Evolutionary conservation across 257 asterid species (phyloP).

Genomic region (Solanum rostratum): DNA sequence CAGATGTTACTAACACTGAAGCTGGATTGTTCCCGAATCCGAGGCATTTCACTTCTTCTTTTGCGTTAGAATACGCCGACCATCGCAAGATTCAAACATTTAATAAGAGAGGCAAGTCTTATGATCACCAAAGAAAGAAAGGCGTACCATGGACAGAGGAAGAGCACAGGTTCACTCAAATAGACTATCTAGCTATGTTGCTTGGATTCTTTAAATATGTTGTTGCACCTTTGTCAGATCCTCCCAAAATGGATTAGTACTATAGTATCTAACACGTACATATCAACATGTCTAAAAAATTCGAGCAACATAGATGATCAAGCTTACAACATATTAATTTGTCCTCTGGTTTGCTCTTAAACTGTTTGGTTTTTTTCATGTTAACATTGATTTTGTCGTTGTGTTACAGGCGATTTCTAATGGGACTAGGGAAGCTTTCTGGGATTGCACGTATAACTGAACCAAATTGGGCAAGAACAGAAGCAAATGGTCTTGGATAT

Average conservation of each 20-base stretch:
- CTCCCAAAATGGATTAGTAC: too few species aligned
- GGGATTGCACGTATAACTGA: conserved; percentile 18
- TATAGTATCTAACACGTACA: too few species aligned
- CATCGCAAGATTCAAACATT: conserved; percentile 20
- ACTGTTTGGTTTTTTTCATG: too few species aligned
- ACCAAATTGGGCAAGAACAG: conserved; percentile 2
- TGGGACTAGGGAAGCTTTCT: conserved; percentile 55
- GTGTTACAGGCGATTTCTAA: conserved; percentile 39
- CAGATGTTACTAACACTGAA: conserved; percentile 64
- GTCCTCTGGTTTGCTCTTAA: background rate
- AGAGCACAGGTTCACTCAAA: too few species aligned
- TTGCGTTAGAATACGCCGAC: conserved; percentile 33
- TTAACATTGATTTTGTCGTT: background rate
- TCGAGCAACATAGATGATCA: too few species aligned
- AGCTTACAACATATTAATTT: background rate
- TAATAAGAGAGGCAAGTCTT: too few species aligned
- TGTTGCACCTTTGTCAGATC: too few species aligned
- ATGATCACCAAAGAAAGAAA: too few species aligned
- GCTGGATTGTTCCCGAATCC: conserved; percentile 63
- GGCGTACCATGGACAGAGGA: too few species aligned
- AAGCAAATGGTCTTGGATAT: conserved; percentile 13
- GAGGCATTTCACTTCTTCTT: conserved; percentile 35
- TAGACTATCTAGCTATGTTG: too few species aligned
- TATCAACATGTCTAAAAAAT: too few species aligned
- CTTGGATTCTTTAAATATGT: too few species aligned